Evolutionary conservation across 2,329 filamentous ascomycete genomes (phyloP).

Genomic region (Arachnomyces sp.): DNA sequence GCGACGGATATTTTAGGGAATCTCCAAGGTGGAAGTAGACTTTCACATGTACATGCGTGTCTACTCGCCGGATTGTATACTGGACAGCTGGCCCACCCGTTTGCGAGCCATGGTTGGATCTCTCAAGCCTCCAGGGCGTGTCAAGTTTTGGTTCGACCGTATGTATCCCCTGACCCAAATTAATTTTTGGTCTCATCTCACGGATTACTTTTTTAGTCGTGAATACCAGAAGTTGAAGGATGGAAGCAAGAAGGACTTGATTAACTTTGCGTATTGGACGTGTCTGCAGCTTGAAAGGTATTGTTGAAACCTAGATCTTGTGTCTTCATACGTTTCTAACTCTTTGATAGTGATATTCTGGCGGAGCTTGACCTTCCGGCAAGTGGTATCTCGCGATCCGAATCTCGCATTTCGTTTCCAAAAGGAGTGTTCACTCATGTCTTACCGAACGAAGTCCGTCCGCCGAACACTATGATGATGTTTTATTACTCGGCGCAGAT

Average conservation of each 20-base stretch:
- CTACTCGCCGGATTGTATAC: conserved; percentile 83
- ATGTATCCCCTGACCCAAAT: conserved; percentile 31
- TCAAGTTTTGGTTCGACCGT: conserved; percentile 70
- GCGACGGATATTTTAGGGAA: conserved; percentile 81
- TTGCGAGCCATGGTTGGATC: conserved; percentile 75
- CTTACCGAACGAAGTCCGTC: conserved; percentile 25
- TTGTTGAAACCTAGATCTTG: neutral
- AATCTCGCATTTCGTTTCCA: conserved; percentile 38
- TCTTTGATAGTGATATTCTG: conserved; percentile 64
- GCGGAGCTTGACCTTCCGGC: conserved; percentile 68
- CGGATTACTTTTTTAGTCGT: conserved; percentile 18
- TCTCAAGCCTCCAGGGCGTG: conserved; percentile 52
- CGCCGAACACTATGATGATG: conserved; percentile 39
- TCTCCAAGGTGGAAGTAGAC: conserved; percentile 66
- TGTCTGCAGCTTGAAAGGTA: conserved; percentile 87
- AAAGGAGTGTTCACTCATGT: conserved; percentile 28
- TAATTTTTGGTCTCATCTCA: neutral
- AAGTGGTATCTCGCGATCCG: conserved; percentile 52
- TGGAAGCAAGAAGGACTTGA: conserved; percentile 48
- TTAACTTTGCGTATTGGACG: conserved; percentile 81
- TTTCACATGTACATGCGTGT: conserved; percentile 77
- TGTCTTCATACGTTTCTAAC: neutral
- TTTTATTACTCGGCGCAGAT: conserved; percentile 57
- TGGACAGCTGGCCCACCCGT: conserved; percentile 74
- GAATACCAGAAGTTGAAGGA: conserved; percentile 28